These are phyloP conservation scores for Sporothrix euskadiensis DNA, from an alignment of 2,329 filamentous ascomycete genomes.

Conservation along the genomic window DNA sequence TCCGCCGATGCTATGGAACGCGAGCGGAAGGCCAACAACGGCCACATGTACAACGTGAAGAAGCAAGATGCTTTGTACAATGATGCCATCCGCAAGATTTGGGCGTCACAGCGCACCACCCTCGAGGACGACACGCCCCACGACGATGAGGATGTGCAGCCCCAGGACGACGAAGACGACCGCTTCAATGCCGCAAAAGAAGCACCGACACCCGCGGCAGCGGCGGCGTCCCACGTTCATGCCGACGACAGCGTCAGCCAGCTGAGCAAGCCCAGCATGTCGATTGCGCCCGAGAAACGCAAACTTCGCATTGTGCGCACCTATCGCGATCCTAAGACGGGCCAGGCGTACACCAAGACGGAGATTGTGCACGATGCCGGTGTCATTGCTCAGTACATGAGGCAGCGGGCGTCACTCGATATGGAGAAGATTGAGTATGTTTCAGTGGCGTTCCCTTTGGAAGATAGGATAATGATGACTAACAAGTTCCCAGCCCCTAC, in stretches of 20 bases:
- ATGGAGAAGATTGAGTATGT: conserved; percentile 68
- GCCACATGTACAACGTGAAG: conserved; percentile 96
- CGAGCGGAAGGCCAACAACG: conserved; percentile 83
- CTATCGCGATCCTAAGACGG: conserved; percentile 54
- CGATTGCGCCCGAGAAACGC: conserved; percentile 68
- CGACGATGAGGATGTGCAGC: conserved; percentile 60
- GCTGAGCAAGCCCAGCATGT: conserved; percentile 66
- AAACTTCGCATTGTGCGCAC: conserved; percentile 71
- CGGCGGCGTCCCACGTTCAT: conserved; percentile 38
- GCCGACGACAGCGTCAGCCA: conserved; percentile 77
- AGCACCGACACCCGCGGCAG: conserved; percentile 42
- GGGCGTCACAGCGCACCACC: conserved; percentile 81
- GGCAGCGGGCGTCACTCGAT: conserved; percentile 69
- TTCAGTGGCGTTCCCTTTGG: background rate
- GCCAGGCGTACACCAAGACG: conserved; percentile 61
- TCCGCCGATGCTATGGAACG: conserved; percentile 84
- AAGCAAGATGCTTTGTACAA: conserved; percentile 91
- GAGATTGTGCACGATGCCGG: conserved; percentile 76
- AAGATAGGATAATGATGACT: conserved; percentile 15
- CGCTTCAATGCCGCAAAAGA: conserved; percentile 72
- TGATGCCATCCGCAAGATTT: conserved; percentile 86
- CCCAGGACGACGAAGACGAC: conserved; percentile 63
- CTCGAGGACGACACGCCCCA: conserved; percentile 71
- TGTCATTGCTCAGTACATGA: conserved; percentile 89
- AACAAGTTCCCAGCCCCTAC: conserved; percentile 50